phyloP scores from a whole-genome alignment of 805 yeast genomes.

The Lachancea thermotolerans region DNA sequence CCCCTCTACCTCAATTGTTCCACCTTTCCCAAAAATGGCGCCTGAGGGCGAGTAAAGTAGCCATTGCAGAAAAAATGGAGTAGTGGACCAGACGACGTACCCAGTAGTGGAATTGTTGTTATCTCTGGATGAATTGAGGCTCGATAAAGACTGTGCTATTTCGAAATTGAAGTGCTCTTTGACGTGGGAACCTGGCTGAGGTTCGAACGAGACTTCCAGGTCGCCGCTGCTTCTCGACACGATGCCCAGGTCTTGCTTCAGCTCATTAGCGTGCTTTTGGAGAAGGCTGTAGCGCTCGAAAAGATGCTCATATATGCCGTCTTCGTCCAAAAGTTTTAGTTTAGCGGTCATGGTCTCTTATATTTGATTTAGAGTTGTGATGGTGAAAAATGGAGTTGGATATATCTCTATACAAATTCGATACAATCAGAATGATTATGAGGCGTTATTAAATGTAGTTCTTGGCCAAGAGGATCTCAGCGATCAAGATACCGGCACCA shows the following conservation, averaged over 20 bases:
- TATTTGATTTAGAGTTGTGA: not conserved
- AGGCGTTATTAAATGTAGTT: slow-evolving; percentile 46
- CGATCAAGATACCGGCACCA: slow-evolving; percentile 94
- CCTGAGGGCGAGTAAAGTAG: slow-evolving; percentile 22
- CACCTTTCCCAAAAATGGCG: slow-evolving; percentile 15
- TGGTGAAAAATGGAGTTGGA: not conserved
- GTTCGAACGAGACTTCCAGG: slow-evolving; percentile 23
- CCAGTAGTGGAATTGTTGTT: slow-evolving; percentile 34
- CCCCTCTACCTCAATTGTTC: slow-evolving; percentile 3
- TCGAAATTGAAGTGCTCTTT: slow-evolving; percentile 17
- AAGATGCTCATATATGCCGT: slow-evolving; percentile 26
- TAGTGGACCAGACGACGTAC: slow-evolving; percentile 32
- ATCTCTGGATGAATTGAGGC: slow-evolving; percentile 23
- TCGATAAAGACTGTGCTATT: slow-evolving; percentile 26
- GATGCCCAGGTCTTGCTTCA: slow-evolving; percentile 32
- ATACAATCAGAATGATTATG: not conserved
- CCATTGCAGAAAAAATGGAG: slow-evolving; percentile 31
- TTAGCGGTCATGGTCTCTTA: not conserved
- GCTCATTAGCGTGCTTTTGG: slow-evolving; percentile 12
- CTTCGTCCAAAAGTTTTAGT: slow-evolving; percentile 16
- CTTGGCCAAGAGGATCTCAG: slow-evolving; percentile 79
- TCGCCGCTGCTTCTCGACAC: slow-evolving; percentile 10
- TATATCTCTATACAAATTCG: not conserved
- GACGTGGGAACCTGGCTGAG: slow-evolving; percentile 7
- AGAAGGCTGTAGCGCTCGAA: slow-evolving; percentile 27